Evolutionary conservation across 768 basidiomycete genomes (phyloP).

Genomic region (Lactarius psammicola): DNA sequence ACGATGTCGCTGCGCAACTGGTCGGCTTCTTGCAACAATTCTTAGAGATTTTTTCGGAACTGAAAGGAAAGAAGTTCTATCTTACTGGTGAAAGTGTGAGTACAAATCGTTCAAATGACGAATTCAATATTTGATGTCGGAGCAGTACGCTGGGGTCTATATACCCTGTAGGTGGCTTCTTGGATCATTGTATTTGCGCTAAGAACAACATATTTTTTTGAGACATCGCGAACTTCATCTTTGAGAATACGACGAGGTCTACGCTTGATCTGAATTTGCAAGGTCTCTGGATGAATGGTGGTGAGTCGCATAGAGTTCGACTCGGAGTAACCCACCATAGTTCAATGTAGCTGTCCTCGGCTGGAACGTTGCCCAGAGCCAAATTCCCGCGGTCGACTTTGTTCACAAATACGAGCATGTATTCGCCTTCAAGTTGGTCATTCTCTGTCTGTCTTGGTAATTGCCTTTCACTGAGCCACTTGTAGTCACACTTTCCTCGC

Average conservation of each 20-base stretch:
- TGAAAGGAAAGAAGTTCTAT: conserved; percentile 71
- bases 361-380: conserved; percentile 60
- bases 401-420: conserved; percentile 70
- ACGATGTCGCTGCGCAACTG: conserved; percentile 55
- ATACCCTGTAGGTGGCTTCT: conserved; percentile 50
- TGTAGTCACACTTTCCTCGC: conserved; percentile 60
- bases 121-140: not conserved
- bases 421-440: conserved; percentile 66
- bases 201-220: not conserved
- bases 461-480: not conserved
- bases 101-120: not conserved
- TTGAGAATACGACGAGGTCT: conserved; percentile 45
- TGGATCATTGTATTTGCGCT: not conserved
- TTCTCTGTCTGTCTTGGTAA: not conserved
- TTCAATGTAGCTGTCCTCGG: conserved; percentile 50
- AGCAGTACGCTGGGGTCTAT: conserved; percentile 75
- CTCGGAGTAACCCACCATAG: not conserved
- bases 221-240: conserved; percentile 79
- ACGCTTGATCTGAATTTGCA: conserved; percentile 56
- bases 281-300: conserved; percentile 73
- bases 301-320: conserved; percentile 41
- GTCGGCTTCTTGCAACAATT: conserved; percentile 72
- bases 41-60: conserved; percentile 67
- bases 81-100: conserved; percentile 74
- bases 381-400: conserved; percentile 72